Base-by-base conservation (phyloP, 2,329 filamentous ascomycete genomes). In the Mycosphaerella sp. region DNA sequence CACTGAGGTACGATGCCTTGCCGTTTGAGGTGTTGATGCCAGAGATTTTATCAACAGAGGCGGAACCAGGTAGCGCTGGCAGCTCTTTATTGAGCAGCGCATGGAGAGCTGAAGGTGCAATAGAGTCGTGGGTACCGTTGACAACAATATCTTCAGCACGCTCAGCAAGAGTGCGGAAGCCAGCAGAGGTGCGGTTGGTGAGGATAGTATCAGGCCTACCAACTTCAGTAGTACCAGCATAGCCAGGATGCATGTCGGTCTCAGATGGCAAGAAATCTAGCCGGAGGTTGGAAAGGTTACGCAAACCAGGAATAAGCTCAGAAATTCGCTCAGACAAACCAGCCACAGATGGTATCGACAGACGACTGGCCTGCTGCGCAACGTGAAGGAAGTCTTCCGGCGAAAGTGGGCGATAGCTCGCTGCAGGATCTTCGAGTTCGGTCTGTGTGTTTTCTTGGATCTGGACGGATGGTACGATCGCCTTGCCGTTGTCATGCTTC, bases 241-340 rank as follows among this genome's bases (percentile, higher is more conserved):
- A 35, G 8, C 60, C 63, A 25, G 64, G 56, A n/a, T 61, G 59
- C 40, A 61, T 59, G 10, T 67, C 63, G 27, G 62, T 58, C 14
- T 71, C 67, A 43, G 72, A 68, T 28, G 65, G 66, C 17, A 66
- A 53, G 41, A 65, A 68, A 30, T 68, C 66, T 17, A 68, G 64
- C 48, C 70, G 67, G 40, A 71, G 64, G 37, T 61, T 63, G 16
- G 55, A 52, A 13, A 60, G 40, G 44, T 70, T 68, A 18, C 62
- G 67, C 44, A 77, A 55, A 8, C 70, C 70, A 4, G 73, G 74
- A 14, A 76, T 57, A 10, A 75, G 63, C 59, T 73, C 70, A 0
- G 73, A 74, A 10, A 76, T 61, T 16, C 73, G 68, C 44, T 74
- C 67, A 1, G 73, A 75, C 6, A 76, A 64, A 9, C 66, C 71